Evolutionary conservation across 225 moss, liverwort and hornwort species (phyloP), one percentile per base, ranked within the genome.

Genomic region (Bryum argenteum): DNA sequence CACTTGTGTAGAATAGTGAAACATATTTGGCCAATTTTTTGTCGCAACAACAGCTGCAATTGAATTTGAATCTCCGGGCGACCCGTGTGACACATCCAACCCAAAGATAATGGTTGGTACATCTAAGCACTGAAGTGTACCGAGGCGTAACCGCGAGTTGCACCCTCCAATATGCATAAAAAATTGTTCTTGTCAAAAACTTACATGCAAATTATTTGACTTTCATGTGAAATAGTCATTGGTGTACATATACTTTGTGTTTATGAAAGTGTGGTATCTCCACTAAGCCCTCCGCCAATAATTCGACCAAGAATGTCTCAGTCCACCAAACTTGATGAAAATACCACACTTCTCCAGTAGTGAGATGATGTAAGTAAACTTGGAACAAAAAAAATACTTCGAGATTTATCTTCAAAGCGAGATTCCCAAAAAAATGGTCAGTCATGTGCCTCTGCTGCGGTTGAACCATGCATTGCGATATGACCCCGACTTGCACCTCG

Each of bases 11-110:
- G 91, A 70, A 20, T 91, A 91, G 14, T 84, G 90, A 4, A 88
- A 90, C 40, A 91, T 83, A 1, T 78, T 67, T 0, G 91, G 94
- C 94, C 90, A 94, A 10, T 89, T 68, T 77, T 87, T 89, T 14
- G 91, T 88, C 16, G 90, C 94, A 9, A 94, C 94, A 28, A 88
- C 90, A 11, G 94, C 94, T 60, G 94, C 91, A 56, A 94, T 90
- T 1, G 91, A 94, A 15, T 82, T 71, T 21, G 52, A 71, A 71
- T 94, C 90, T 9, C 88, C 94, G 11, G 87, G 94, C 5, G 91
- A 90, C 19, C 94, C 94, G 56, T 94, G 94, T 1, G 94, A 91
- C 8, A 94, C 94, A 66, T 90, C 91, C 74, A 94, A 79, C 48
- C 94, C 94, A 43, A 94, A 94, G 10, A 94, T 91, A 47, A 87